Evolutionary conservation across 176 grass and related monocot genomes (phyloP), one percentile per base, ranked within the genome.

Genomic region (Thalia dealbata): DNA sequence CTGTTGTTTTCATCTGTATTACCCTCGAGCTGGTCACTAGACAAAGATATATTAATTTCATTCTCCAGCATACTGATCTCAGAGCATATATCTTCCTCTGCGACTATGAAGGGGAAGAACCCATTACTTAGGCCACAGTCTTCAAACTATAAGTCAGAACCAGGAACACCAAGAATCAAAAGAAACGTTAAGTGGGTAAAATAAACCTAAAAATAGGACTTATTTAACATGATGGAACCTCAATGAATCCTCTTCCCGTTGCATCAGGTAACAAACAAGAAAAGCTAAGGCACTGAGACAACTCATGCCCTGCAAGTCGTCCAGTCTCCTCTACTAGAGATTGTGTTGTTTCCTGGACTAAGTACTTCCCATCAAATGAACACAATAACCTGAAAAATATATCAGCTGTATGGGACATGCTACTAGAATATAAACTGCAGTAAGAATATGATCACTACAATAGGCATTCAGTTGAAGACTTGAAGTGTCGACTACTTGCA

Each of bases 211-310:
- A 73, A 45, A 71, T 28, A 79, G 60, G 59, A 2, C 71, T 29
- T 78, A 3, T 13, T 62, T 24, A 52, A 71, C 45, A 65, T 69
- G 14, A 32, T 7, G 38, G 73, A 10, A 92, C 93, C 93, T 96
- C 93, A 79, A 92, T 92, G 61, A 92, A 88, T 76, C 93, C 93
- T 86, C 89, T 81, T 63, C 93, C 93, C 46, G 67, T 86, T 54
- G 72, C 78, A 77, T 64, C 82, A 66, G 90, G 87, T 55, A 96
- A 74, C 18, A 78, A 90, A 85, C 93, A 97, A 60, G 89, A 90
- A 64, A 97, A 92, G 67, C 78, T 84, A 42, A 97, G 30, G 64
- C 87, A 86, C 59, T 97, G 78, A 64, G 78, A 78, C 14, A 78
- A 75, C 70, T 76, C 75, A 35, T 82, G 74, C 46, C 75, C 61